These are phyloP conservation scores for Leishmania aethiopica DNA, from an alignment of 208 protist species.

Conservation along the genomic window DNA sequence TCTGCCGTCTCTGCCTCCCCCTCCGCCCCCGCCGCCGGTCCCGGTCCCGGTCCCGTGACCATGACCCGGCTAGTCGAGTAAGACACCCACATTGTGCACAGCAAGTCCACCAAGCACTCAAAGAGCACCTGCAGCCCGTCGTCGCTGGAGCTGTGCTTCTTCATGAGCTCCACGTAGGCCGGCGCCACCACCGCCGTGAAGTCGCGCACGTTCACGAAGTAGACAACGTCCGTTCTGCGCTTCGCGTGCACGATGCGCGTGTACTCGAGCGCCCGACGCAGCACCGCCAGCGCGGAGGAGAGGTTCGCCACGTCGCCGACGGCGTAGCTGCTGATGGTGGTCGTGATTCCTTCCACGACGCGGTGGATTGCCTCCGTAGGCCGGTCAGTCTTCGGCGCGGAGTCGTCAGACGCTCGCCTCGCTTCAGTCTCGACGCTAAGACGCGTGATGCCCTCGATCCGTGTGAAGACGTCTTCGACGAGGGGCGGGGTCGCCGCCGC, in stretches of 20 bases:
- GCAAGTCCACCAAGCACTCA: conserved; percentile 59
- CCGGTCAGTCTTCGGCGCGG: neutral
- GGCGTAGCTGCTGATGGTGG: conserved; percentile 38
- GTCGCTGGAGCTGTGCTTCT: conserved; percentile 49
- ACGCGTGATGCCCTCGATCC: conserved; percentile 74
- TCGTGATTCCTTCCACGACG: conserved; percentile 57
- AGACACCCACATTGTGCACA: conserved; percentile 60
- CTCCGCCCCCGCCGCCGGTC: neutral
- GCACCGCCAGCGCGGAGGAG: conserved; percentile 49
- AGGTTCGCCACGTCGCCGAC: conserved; percentile 53
- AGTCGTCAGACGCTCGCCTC: neutral
- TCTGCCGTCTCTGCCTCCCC: neutral
- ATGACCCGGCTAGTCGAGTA: conserved; percentile 19
- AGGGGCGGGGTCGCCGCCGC: conserved; percentile 35
- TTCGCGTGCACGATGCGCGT: conserved; percentile 61
- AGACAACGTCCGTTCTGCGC: conserved; percentile 42
- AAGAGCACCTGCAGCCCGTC: conserved; percentile 68
- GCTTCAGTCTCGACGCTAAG: conserved; percentile 42
- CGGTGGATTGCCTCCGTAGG: conserved; percentile 43
- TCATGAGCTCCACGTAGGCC: conserved; percentile 53
- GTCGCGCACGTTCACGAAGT: conserved; percentile 66
- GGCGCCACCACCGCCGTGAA: conserved; percentile 59
- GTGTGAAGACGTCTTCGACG: conserved; percentile 67
- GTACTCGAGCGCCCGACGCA: conserved; percentile 70
- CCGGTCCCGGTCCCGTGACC: neutral